These are phyloP conservation scores for Corynascus novoguineensis DNA, from an alignment of 495 filamentous ascomycete species.

Conservation along the genomic window DNA sequence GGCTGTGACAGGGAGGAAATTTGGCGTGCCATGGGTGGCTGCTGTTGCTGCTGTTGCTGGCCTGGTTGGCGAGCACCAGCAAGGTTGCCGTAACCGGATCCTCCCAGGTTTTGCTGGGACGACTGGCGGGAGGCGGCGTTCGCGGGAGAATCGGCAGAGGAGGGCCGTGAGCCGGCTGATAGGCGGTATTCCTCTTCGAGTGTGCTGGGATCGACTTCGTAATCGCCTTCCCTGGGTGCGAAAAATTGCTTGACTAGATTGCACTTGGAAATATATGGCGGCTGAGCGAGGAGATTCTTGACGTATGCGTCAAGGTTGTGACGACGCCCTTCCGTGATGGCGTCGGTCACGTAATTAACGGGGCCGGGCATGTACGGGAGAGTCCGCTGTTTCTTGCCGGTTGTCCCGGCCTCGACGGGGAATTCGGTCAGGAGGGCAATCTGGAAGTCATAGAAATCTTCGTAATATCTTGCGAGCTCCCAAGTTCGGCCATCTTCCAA, in stretches of 20 bases:
- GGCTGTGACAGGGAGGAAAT: conserved; percentile 67
- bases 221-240: conserved; percentile 81
- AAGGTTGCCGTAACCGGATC: conserved; percentile 45
- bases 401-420: conserved; percentile 84
- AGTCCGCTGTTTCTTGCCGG: conserved; percentile 66
- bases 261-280: conserved; percentile 75
- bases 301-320: conserved; percentile 93
- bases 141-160: conserved; percentile 52
- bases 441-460: conserved; percentile 99
- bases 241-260: conserved; percentile 84
- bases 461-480: conserved; percentile 90
- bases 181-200: conserved; percentile 63
- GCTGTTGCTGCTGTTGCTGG: conserved; percentile 51
- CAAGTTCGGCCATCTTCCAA: conserved; percentile 89
- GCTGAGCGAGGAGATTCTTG: conserved; percentile 78
- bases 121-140: conserved; percentile 66
- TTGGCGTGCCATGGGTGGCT: conserved; percentile 60
- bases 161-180: conserved; percentile 66
- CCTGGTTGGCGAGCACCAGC: conserved; percentile 35
- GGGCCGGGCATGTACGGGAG: conserved; percentile 98
- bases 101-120: conserved; percentile 59
- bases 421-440: conserved; percentile 92
- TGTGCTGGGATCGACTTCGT: conserved; percentile 73
- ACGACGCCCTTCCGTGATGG: conserved; percentile 86
- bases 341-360: conserved; percentile 95